Conservation (phyloP, 163 green algal genomes). For the Smithsoniella earleae region DNA sequence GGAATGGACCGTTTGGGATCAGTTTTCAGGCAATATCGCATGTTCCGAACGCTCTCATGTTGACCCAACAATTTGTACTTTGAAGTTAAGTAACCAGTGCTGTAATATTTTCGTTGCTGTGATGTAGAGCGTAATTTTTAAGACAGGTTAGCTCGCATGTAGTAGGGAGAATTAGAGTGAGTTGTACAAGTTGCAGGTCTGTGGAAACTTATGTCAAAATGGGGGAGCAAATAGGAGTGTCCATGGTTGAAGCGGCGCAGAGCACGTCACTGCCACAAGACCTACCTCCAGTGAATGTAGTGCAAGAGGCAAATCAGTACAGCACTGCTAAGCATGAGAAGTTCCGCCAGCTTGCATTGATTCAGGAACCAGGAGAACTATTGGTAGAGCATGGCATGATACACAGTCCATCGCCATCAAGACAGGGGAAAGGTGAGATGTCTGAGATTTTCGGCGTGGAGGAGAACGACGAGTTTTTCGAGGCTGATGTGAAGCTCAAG, state of each 20-base stretch:
- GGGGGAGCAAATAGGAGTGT: background rate
- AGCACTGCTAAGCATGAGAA: background rate
- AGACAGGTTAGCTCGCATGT: background rate
- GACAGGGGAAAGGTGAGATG: too few relatives aligned
- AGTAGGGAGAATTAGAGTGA: background rate
- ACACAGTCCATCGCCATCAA: too few relatives aligned
- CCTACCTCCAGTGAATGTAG: background rate
- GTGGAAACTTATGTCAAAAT: slow-evolving; percentile 16
- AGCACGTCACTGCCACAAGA: background rate
- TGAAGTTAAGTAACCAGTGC: background rate
- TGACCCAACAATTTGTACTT: too few relatives aligned
- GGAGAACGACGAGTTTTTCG: too few relatives aligned
- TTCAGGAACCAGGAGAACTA: too few relatives aligned
- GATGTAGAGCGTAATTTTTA: background rate
- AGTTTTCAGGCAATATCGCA: too few relatives aligned
- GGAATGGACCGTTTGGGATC: too few relatives aligned
- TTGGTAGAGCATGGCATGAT: too few relatives aligned
- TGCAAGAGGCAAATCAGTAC: background rate
- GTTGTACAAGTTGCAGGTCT: slow-evolving; percentile 21
- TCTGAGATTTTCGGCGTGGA: too few relatives aligned
- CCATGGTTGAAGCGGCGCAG: background rate
- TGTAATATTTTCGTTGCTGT: background rate
- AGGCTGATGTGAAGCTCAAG: too few relatives aligned
- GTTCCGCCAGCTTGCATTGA: background rate
- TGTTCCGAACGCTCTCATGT: too few relatives aligned